Evolutionary conservation across 2,329 filamentous ascomycete species (phyloP), one percentile per base, ranked within the genome.

Genomic region (Aspergillus thermomutatus): DNA sequence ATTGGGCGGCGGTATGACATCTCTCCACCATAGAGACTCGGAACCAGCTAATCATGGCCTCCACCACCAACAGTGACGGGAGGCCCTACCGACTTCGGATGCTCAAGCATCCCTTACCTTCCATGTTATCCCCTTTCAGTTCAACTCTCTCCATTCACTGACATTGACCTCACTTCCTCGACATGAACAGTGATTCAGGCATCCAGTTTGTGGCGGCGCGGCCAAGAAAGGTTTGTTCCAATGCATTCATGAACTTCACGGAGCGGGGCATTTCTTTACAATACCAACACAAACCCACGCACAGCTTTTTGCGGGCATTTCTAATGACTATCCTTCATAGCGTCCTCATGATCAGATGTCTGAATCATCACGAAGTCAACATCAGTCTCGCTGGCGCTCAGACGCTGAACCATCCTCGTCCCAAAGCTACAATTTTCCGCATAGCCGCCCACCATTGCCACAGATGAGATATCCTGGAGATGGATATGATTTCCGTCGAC

Each of bases 401-500:
- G 60, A 63, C 43, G 67, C 64, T 21, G 66, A 71, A 52, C 47
- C 65, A 49, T 58, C 65, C 34, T 55, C 68, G 40, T 58, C 67
- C 54, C n/a, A 57, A 43, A 28, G 21, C 55, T 54, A 54, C 68
- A 57, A 46, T 46, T 14, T 9, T 46, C 43, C 21, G 52, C 64
- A 60, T 55, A 61, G 59, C 50, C 71, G 58, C 49, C 65, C 65
- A 63, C 47, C 66, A 64, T 59, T 72, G 60, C 70, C 72, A 66
- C 66, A 64, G 46, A 63, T 66, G 57, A 72, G 77, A 59, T 81
- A 71, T 60, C 67, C 74, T 14, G 79, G 82, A n/a, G 81, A 84
- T 71, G 82, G 83, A 3, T 72, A 78, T 47, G 83, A 86, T 60
- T 82, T 76, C 59, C 75, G 83, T 57, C 75, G 81, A 58, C 83